Base-by-base conservation (phyloP, 2,329 filamentous ascomycete genomes). In the Aspergillus hortae region DNA sequence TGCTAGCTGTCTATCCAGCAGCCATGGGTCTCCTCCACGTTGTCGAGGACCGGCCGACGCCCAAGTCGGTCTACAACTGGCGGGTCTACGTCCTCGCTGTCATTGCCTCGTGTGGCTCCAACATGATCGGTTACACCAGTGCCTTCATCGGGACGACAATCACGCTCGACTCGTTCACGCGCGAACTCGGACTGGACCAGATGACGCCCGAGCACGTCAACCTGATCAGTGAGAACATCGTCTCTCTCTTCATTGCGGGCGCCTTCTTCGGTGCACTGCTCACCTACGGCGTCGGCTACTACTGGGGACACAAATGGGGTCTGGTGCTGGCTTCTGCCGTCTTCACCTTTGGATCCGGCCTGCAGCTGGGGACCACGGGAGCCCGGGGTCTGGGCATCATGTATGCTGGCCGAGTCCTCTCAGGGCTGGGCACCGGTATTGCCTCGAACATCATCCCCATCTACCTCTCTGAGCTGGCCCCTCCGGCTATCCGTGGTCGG, bases 71-170 rank as follows among this genome's bases (percentile, higher is more conserved):
- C 52, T 83, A 83, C 75, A 83, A 83, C 65, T 83, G 80, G 80
- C 73, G 79, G 48, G 77, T 83, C 45, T 83, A 82, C 59, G 68
- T 75, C 12, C 79, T 77, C 42, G 79, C 80, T 12, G 66, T 69
- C 19, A 75, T 82, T 46, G 80, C 80, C 55, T 81, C 77, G 51
- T 81, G 79, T 60, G 80, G 80, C 52, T 77, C 80, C 58, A 81
- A 79, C 60, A 83, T 81, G 77, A 81, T 81, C 56, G 77, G 79
- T 27, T 81, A 81, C 58, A 87, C 90, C 65, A 86, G 82, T 50
- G 85, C 88, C 57, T 92, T 92, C 71, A 91, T 91, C 60, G 88
- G 87, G 58, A 88, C 85, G 1, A 90, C 88, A 2, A 76, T 92
- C 33, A 84, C 86, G 3, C 74, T 92, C 40, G 75, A 79, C 0